These are phyloP conservation scores for Amorphotheca resinae DNA, from an alignment of 495 filamentous ascomycete species.

Conservation along the genomic window DNA sequence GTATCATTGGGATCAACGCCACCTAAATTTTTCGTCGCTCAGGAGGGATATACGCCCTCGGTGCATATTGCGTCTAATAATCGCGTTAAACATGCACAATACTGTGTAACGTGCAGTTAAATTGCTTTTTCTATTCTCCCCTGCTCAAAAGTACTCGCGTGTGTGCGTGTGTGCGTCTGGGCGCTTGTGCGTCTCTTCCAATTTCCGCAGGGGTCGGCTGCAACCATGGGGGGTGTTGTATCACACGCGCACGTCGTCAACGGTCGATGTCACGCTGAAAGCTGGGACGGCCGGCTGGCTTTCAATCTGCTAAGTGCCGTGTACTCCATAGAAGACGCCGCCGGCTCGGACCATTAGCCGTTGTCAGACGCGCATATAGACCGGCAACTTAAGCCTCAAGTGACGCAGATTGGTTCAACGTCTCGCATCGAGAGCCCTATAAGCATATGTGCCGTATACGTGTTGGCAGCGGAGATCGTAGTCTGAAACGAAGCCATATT, in stretches of 20 bases:
- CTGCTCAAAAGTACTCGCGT: not conserved
- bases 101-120: not conserved
- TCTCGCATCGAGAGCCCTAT: no score
- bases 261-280: not conserved
- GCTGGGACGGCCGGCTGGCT: no score
- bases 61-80: no score
- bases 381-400: constrained; percentile 1
- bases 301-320: not conserved
- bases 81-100: no score
- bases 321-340: not conserved
- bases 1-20: not conserved
- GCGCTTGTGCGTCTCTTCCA: constrained; percentile 11
- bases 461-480: not conserved
- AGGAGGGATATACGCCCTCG: not conserved
- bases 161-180: not conserved
- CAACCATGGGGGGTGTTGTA: constrained; percentile 4
- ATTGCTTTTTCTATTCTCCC: not conserved
- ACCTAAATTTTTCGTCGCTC: not conserved
- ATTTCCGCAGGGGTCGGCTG: constrained; percentile 3
- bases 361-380: constrained; percentile 8
- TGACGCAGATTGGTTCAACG: no score
- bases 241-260: constrained; percentile 4
- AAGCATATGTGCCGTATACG: no score
- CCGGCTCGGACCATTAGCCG: constrained; percentile 5
- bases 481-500: not conserved